Conservation (phyloP, 2,329 filamentous ascomycete species). For the Cordyceps farinosa region DNA sequence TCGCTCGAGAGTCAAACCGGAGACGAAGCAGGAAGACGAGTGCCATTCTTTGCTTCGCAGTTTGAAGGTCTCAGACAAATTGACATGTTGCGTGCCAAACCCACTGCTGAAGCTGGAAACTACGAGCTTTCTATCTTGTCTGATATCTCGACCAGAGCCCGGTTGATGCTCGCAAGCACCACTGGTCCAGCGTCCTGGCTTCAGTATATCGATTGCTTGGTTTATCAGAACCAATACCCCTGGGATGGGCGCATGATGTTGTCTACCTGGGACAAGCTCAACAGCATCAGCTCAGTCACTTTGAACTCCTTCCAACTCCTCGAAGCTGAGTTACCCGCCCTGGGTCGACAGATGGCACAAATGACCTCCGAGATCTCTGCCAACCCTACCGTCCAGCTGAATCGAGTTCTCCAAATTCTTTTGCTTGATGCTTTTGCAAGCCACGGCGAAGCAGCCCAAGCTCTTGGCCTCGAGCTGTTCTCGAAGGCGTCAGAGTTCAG, state of each 20-base stretch:
- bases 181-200: slow-evolving; percentile 38
- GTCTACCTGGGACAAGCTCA: slow-evolving; percentile 54
- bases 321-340: slow-evolving; percentile 60
- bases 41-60: slow-evolving; percentile 50
- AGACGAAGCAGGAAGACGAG: slow-evolving; percentile 37
- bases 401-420: slow-evolving; percentile 45
- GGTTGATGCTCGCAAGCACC: slow-evolving; percentile 32
- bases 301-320: slow-evolving; percentile 60
- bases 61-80: slow-evolving; percentile 58
- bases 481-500: slow-evolving; percentile 22
- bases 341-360: slow-evolving; percentile 53
- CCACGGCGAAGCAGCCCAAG: slow-evolving; percentile 34
- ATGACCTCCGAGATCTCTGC: slow-evolving; percentile 47
- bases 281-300: slow-evolving; percentile 48
- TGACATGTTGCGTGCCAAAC: slow-evolving; percentile 37
- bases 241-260: slow-evolving; percentile 40
- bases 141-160: slow-evolving; percentile 33
- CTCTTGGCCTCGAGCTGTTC: slow-evolving; percentile 27
- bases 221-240: slow-evolving; percentile 34
- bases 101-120: slow-evolving; percentile 18
- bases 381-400: slow-evolving; percentile 49
- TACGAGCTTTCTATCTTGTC: slow-evolving; percentile 49
- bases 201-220: slow-evolving; percentile 47
- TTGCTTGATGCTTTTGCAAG: slow-evolving; percentile 40
- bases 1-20: slow-evolving; percentile 46